Percentiles rank a stretch among this genome's conserved stretches.
phyloP scores from a whole-genome alignment of 176 grass and related monocot species.

The Themeda triandra region DNA sequence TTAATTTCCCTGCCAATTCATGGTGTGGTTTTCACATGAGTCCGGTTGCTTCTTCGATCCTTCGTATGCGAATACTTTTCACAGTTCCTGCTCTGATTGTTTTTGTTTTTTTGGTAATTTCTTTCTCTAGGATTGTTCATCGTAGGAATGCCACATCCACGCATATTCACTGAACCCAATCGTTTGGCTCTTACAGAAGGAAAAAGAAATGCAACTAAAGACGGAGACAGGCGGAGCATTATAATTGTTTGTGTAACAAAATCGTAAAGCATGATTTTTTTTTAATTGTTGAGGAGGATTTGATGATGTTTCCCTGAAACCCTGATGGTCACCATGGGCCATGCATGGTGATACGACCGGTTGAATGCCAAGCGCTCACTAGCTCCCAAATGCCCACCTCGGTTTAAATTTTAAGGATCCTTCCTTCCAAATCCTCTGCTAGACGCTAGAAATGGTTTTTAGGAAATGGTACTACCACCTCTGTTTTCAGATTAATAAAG shows the following conservation, averaged over 20 bases:
- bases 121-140: background rate
- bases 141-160: background rate
- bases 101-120: background rate
- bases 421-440: background rate
- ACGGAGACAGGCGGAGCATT: too few species aligned
- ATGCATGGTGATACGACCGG: background rate
- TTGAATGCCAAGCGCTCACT: background rate
- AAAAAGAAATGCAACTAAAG: background rate
- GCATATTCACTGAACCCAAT: background rate
- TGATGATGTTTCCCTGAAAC: conserved; percentile 4
- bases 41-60: background rate
- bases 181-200: background rate
- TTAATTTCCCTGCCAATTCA: background rate
- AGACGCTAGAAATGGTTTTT: background rate
- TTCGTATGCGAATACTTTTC: background rate
- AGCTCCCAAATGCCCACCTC: background rate
- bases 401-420: background rate
- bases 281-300: too few species aligned
- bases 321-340: background rate
- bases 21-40: background rate
- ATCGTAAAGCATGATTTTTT: background rate
- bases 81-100: background rate
- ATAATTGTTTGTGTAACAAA: background rate
- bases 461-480: background rate
- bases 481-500: too few species aligned